These are phyloP conservation scores for Daldinia childiae DNA, from an alignment of 495 filamentous ascomycete genomes.

Conservation along the genomic window DNA sequence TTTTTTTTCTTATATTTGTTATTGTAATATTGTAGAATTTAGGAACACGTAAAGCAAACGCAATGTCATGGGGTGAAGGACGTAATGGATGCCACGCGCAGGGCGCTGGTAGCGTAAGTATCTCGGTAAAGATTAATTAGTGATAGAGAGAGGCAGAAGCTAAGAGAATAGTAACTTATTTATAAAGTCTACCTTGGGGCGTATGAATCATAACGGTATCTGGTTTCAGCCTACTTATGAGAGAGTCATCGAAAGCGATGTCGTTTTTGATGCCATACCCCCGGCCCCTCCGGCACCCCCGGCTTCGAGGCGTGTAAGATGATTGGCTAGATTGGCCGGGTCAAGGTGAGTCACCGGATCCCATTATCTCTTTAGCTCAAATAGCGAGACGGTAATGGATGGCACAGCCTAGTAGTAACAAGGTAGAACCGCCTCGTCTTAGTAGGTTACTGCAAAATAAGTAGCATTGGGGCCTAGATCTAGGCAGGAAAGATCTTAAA, in stretches of 20 bases:
- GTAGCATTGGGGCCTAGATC: conserved; percentile 9
- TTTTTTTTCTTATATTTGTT: background rate
- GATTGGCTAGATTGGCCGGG: conserved; percentile 27
- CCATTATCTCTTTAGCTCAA: conserved; percentile 16
- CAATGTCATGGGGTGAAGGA: conserved; percentile 24
- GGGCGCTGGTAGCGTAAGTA: conserved; percentile 23
- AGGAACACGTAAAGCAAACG: conserved; percentile 28
- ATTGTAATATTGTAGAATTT: conserved; percentile 5
- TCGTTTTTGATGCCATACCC: conserved; percentile 16
- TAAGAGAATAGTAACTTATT: conserved; percentile 14
- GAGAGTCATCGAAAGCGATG: conserved; percentile 28
- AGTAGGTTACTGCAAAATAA: background rate
- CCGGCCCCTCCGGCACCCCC: background rate
- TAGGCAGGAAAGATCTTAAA: conserved; percentile 10
- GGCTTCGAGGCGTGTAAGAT: conserved; percentile 34
- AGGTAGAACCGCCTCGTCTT: conserved; percentile 23
- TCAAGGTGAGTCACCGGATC: conserved; percentile 35
- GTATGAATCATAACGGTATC: conserved; percentile 24
- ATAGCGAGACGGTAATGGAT: conserved; percentile 7
- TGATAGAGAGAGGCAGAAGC: conserved; percentile 17
- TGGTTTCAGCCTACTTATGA: background rate
- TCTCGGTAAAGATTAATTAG: conserved; percentile 30
- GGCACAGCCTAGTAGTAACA: conserved; percentile 20
- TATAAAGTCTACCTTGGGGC: conserved; percentile 22
- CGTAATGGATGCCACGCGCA: conserved; percentile 33